Base-by-base conservation (phyloP, 805 yeast species). In the Ogataea pignaliae region DNA sequence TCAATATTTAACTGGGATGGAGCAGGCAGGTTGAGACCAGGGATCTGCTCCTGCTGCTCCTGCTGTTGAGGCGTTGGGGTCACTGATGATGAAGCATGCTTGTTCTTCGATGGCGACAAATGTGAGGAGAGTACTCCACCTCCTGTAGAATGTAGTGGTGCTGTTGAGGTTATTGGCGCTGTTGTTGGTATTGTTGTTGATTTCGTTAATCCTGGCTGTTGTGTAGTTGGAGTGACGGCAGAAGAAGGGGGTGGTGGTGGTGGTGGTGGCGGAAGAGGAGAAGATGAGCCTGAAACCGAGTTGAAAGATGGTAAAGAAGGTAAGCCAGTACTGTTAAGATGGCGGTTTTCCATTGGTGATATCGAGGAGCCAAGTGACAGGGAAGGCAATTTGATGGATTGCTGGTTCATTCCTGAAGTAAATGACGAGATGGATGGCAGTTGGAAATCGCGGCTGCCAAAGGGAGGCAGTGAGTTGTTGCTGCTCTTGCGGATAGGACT, bases 371-470 rank as follows among this genome's bases (percentile, higher is more conserved):
- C 16, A 15, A 50, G 17, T 15, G 41, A 45, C 26, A 55, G 34
- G 1, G 55, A 52, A 3, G 57, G 57, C 6, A 55, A 37, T 29
- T 51, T 52, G 12, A 52, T 48, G 10, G 46, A 31, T 11, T 40
- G 36, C 10, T 35, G 35, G 15, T 29, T 18, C 29, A 32, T 16
- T 8, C 47, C 35, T 4, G 52, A 44, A 3, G 60, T 44, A 9
- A 57, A 53, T 39, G 69, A 66, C 0, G 73, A 68, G 13, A 70
- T 65, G 0, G 73, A 72, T 10, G 75, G 73, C 10, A 70, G 51
- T 34, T 68, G 59, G 17, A 69, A 61, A 3, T 55, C 54, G 6
- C 40, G 41, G 1, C 39, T 34, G 10, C 39, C 32, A 29, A 41
- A 32, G 14, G 53, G 26, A 6, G 52, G 44, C 21, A 46, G 32